phyloP scores from a whole-genome alignment of 257 asterid genomes.

The Eucommia ulmoides region DNA sequence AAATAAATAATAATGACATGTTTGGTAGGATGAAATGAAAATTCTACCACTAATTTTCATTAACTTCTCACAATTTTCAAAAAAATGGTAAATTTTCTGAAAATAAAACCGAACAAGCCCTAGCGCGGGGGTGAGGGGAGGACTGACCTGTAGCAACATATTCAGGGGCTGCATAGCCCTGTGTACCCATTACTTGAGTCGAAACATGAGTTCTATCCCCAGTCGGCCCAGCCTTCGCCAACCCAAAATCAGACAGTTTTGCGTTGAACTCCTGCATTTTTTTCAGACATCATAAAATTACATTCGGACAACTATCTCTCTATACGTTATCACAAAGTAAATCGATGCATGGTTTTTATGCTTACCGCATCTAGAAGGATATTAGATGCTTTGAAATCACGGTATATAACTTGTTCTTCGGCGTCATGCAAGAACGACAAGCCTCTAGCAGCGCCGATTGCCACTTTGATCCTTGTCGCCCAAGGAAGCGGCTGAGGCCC shows the following conservation, averaged over 20 bases:
- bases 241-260: slow-evolving; percentile 5
- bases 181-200: slow-evolving; percentile 5
- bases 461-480: slow-evolving; percentile 14
- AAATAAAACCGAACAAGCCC: background rate
- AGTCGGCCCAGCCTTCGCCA: slow-evolving; percentile 1
- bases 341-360: no score
- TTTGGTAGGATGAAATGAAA: no score
- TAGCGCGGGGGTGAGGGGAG: no score
- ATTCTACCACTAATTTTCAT: no score
- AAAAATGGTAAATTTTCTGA: background rate
- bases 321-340: no score
- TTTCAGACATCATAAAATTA: no score
- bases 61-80: no score
- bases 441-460: slow-evolving; percentile 15
- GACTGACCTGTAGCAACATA: slow-evolving; percentile 6
- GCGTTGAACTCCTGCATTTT: slow-evolving; percentile 4
- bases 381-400: slow-evolving; percentile 1
- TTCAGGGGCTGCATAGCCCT: slow-evolving; percentile 7
- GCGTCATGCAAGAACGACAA: slow-evolving; percentile 12
- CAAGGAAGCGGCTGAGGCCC: slow-evolving; percentile 10
- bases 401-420: slow-evolving; percentile 5
- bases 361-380: slow-evolving; percentile 13
- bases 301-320: no score
- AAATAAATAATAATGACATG: no score
- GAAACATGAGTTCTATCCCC: slow-evolving; percentile 6